Conservation (phyloP, 805 yeast genomes). For the Metschnikowia anglica region DNA sequence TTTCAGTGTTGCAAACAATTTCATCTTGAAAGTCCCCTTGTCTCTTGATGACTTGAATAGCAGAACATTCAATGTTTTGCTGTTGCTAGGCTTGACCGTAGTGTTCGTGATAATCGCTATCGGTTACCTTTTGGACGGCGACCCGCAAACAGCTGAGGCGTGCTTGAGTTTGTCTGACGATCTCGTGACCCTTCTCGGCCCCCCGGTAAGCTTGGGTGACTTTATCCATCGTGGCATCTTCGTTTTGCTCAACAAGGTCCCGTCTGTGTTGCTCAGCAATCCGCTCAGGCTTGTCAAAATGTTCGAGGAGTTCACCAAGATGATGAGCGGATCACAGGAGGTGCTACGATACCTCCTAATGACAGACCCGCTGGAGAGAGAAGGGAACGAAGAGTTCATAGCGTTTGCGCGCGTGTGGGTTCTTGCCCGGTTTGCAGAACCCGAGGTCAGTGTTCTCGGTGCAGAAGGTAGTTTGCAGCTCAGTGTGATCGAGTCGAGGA, state of each 20-base stretch:
- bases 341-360: conserved; percentile 11
- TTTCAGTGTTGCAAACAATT: conserved; percentile 14
- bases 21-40: conserved; percentile 6
- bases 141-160: conserved; percentile 2
- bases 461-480: conserved; percentile 11
- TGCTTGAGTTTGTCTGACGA: conserved; percentile 12
- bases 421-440: conserved; percentile 15
- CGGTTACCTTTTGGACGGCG: conserved; percentile 11
- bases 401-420: conserved; percentile 21
- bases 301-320: conserved; percentile 8
- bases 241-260: conserved; percentile 13
- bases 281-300: not conserved
- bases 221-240: conserved; percentile 14
- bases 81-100: conserved; percentile 11
- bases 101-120: conserved; percentile 12
- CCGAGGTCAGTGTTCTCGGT: conserved; percentile 13
- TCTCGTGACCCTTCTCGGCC: conserved; percentile 9
- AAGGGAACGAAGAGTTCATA: conserved; percentile 10
- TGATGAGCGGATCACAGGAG: conserved; percentile 7
- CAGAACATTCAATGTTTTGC: conserved; percentile 8
- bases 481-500: conserved; percentile 3
- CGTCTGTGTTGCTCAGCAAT: conserved; percentile 9
- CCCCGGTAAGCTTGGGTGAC: conserved; percentile 13
- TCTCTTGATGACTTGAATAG: conserved; percentile 2
- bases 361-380: conserved; percentile 6